phyloP scores from a whole-genome alignment of 306 rosid genomes.

The Quercus wislizeni region DNA sequence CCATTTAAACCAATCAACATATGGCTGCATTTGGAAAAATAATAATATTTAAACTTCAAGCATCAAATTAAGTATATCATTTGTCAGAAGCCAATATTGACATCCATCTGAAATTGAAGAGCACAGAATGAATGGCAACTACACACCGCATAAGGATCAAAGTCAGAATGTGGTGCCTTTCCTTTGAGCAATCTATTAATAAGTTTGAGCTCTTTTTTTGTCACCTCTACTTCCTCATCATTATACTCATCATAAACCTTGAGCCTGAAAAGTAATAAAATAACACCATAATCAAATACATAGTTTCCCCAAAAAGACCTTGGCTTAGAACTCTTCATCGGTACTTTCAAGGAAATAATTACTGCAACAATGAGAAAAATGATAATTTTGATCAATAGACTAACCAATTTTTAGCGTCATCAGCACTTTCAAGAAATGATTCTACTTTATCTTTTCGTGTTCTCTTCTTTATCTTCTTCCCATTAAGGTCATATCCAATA shows the following conservation, averaged over 20 bases:
- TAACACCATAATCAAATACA: conserved; percentile 13
- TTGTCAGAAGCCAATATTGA: not conserved
- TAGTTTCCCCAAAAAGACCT: not conserved
- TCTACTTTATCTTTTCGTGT: conserved; percentile 72
- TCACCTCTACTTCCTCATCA: conserved; percentile 72
- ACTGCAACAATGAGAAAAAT: not conserved
- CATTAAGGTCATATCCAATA: conserved; percentile 82
- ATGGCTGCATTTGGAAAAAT: conserved; percentile 43
- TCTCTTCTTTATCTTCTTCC: conserved; percentile 79
- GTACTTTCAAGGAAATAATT: not conserved
- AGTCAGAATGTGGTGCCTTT: conserved; percentile 78
- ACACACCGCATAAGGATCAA: conserved; percentile 76
- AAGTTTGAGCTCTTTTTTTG: conserved; percentile 61
- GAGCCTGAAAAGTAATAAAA: conserved; percentile 53
- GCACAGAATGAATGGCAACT: conserved; percentile 11
- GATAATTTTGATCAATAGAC: conserved; percentile 5
- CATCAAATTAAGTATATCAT: conserved; percentile 1
- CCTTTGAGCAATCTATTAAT: conserved; percentile 60
- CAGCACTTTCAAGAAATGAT: conserved; percentile 73
- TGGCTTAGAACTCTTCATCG: not conserved
- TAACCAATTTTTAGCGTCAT: conserved; percentile 84
- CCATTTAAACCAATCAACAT: conserved; percentile 94
- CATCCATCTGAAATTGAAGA: conserved; percentile 4
- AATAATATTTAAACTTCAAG: conserved; percentile 2
- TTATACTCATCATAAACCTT: conserved; percentile 74